Base-by-base conservation (phyloP, 2,329 filamentous ascomycete species). In the Plenodomus biglobosus region DNA sequence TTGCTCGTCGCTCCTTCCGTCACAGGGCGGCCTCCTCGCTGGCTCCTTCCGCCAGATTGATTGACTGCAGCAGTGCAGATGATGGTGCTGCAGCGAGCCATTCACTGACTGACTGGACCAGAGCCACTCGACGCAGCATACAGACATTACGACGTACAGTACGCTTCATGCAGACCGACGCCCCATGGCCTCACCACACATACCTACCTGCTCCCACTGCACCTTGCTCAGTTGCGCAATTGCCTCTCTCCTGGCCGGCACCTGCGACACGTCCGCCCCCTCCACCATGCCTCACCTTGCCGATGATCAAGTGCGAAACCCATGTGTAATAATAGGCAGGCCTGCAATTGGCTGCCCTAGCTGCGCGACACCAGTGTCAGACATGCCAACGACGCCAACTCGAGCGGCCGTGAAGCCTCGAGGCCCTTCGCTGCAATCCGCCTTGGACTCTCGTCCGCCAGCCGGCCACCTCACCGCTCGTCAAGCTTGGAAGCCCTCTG, bases 371-470 rank as follows among this genome's bases (percentile, higher is more conserved):
- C 52, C 37, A 40, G 50, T 52, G 44, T 48, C 49, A 52, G 48
- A 46, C 27, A 32, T 44, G 40, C 38, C 38, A 47, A 46, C 45
- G 40, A 52, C 41, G 35, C 8, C 27, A 24, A 24, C 22, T 24
- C 27, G 27, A 15, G 3, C 11, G 27, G 6, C 27, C 27, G 7
- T 10, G 22, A 24, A 5, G 22, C 48, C 34, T 41, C 35, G 24
- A 40, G 16, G 27, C 13, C 35, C 16, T 24, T 32, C 40, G 36
- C 44, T 41, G 39, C 24, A 47, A 56, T n/a, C n/a, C 58, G 47
- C 53, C 40, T 36, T 55, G 50, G 53, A 58, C 57, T 64, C 64
- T 61, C 62, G 44, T 52, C 35, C 35, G 35, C n/a, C 16, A 3
- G 35, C 35, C 8, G 35, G 34, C 34, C 34, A 38, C 19, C 35